Evolutionary conservation across 2,329 filamentous ascomycete genomes (phyloP).

Genomic region (Arthrobotrys megalospora): DNA sequence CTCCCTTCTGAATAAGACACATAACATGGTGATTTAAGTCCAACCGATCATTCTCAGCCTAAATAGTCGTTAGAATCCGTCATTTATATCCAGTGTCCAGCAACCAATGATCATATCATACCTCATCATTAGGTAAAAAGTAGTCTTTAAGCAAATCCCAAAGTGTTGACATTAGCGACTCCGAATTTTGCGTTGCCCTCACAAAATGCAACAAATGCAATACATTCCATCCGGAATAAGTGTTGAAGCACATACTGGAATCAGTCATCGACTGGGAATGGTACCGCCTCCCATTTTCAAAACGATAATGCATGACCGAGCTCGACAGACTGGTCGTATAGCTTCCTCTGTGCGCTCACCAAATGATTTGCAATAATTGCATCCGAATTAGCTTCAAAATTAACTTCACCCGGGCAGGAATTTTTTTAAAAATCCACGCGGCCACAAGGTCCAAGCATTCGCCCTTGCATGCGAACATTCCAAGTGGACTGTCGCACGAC

Average conservation of each 20-base stretch:
- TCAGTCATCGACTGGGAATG: slow-evolving; percentile 30
- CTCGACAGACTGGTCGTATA: slow-evolving; percentile 42
- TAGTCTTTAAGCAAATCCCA: slow-evolving; percentile 17
- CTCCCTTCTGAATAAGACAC: slow-evolving; percentile 68
- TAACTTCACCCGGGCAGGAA: background rate
- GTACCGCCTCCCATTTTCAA: slow-evolving; percentile 47
- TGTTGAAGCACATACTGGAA: slow-evolving; percentile 34
- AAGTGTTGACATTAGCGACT: background rate
- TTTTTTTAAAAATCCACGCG: background rate
- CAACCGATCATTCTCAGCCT: slow-evolving; percentile 55
- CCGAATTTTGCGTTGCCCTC: slow-evolving; percentile 26
- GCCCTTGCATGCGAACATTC: slow-evolving; percentile 12
- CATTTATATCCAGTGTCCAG: background rate
- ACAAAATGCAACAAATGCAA: slow-evolving; percentile 31
- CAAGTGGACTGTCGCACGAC: background rate
- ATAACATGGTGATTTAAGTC: slow-evolving; percentile 66
- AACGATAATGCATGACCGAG: slow-evolving; percentile 40
- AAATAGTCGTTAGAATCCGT: background rate
- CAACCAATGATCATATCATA: background rate
- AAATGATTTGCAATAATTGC: background rate
- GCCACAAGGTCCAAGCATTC: background rate
- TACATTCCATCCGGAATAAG: slow-evolving; percentile 34
- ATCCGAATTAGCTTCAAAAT: background rate
- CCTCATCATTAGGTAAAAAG: slow-evolving; percentile 47
- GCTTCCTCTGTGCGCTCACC: slow-evolving; percentile 15